phyloP scores from a whole-genome alignment of 2,329 filamentous ascomycete genomes.

The Pseudogymnoascus sp. region DNA sequence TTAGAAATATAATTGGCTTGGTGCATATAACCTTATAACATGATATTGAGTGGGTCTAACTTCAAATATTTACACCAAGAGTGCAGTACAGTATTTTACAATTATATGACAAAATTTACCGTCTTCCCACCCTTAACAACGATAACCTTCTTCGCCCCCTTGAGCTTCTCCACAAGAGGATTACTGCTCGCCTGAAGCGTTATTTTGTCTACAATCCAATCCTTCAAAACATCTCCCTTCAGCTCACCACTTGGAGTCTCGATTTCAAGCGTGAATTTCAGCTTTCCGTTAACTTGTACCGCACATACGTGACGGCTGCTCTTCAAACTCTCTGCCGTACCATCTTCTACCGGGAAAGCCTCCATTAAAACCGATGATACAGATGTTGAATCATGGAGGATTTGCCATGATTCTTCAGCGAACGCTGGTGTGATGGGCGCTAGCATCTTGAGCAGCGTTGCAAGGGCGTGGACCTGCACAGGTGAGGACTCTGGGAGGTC shows the following conservation, averaged over 20 bases:
- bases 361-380: constrained; percentile 35
- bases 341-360: constrained; percentile 52
- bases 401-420: constrained; percentile 71
- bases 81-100: neutral
- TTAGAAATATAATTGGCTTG: neutral
- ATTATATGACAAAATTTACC: constrained; percentile 61
- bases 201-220: constrained; percentile 57
- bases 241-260: constrained; percentile 40
- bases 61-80: neutral
- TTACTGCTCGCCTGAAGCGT: constrained; percentile 43
- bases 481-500: constrained; percentile 6
- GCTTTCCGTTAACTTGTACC: constrained; percentile 74
- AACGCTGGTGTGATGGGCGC: constrained; percentile 75
- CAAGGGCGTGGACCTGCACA: constrained; percentile 43
- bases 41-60: neutral
- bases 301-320: constrained; percentile 47
- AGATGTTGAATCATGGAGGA: constrained; percentile 40
- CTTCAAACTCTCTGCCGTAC: constrained; percentile 41
- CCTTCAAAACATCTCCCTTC: constrained; percentile 38
- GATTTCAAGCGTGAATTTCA: constrained; percentile 61
- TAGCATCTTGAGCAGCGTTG: constrained; percentile 59
- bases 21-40: neutral
- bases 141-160: constrained; percentile 54
- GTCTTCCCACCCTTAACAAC: constrained; percentile 59
- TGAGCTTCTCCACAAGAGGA: constrained; percentile 33